Base-by-base conservation (phyloP, 2,329 filamentous ascomycete species). In the Calcarisporium arbuscula region DNA sequence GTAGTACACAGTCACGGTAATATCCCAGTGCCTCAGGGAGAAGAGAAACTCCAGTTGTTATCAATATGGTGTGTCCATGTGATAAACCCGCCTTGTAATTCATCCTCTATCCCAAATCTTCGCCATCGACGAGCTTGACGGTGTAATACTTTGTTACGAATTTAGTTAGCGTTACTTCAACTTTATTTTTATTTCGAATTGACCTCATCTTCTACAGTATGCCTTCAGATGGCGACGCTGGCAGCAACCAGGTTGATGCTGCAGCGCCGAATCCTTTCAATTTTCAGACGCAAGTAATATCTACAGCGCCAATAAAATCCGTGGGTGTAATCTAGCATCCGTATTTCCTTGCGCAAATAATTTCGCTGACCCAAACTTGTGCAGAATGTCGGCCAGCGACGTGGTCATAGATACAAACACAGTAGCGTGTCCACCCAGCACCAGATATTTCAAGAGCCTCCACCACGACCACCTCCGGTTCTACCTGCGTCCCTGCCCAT, bases 391-490 rank as follows among this genome's bases (percentile, higher is more conserved):
- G 89, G 89, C 44, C 86, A 95, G 60, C 80, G 92, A 46, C 82
- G 90, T 41, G 92, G 92, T 43, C 92, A 98, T 67, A 88, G 92
- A 58, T 98, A 98, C 72, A 95, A 95, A 57, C 90, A 96, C 65
- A 94, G 85, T 57, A 94, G 86, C 56, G 83, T 98, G 38, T 94
- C 86, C 15, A 66, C 77, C 7, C 77, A 81, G 50, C 89, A 96
- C 57, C 89, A 95, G 60, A 94, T 96, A 60, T 95, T 96, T 60
- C 85, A 94, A 49, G 88, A 95, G 57, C 92, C 92, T 6, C 81
- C 88, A 1, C 83, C 78, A 5, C 77, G 89, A 34, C 83, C 89
- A 1, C 90, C 92, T 5, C 76, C 95, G 17, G 84, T 90, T 23
- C 76, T 98, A 0, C 92, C 92, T 2, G 87, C 89, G 36, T 94